Base-by-base conservation (phyloP, 805 yeast genomes). In the Zygotorulaspora chibaensis region DNA sequence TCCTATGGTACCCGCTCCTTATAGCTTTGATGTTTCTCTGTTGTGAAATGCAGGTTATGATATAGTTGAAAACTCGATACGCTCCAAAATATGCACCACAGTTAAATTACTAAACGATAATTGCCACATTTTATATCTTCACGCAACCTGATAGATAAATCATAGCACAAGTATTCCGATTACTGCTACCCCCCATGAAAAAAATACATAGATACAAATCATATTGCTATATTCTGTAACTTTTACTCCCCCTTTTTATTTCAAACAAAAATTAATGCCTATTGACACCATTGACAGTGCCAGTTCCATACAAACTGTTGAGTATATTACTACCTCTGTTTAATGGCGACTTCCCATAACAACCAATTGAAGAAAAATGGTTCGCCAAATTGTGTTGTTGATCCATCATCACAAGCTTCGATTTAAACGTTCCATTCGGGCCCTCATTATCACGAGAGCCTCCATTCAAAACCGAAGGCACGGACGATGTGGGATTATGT, bases 271-370 rank as follows among this genome's bases (percentile, higher is more conserved):
- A 10, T 33, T 13, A 33, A 16, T 33, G 36, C 36, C 9, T 33
- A 33, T 33, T 33, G 16, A 33, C 16, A 4, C 25, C 25, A 20
- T 20, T 20, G 7, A 20, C 25, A 20, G 25, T 7, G 35, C 51
- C 48, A 13, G 46, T 35, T 7, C 58, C 55, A 39, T 54, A 51
- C 6, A 52, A 46, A 40, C 45, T 54, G 31, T 46, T 54, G 18
- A 54, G 46, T 17, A 56, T 46, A 34, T 48, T 52, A 37, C 43
- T 46, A n/a, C 56, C 47, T 37, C 33, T 45, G 26, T 40, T 34
- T 16, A 35, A 25, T 25, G 37, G 38, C 11, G 31, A 18, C 11
- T 45, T 36, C 11, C 33, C 20, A 26, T 23, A 28, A 18, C 25
- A 20, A 9, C 36, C 36, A 2, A 43, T 31, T 11, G 41, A 34